Evolutionary conservation across 1,139 yeast genomes (phyloP).

Genomic region (Spathaspora sp.): DNA sequence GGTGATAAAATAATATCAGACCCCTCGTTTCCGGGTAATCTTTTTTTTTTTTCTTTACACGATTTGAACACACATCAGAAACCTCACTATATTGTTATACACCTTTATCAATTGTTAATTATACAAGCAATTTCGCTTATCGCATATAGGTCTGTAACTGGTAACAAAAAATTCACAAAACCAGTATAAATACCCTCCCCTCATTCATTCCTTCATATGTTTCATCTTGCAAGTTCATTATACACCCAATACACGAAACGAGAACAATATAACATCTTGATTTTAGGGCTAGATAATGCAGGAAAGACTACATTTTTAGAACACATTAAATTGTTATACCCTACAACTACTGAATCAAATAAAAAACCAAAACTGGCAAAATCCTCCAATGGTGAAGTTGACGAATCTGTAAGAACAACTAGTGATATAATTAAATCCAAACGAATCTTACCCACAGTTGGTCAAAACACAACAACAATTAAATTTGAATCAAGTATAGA

Average conservation of each 20-base stretch:
- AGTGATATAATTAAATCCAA: constrained; percentile 36
- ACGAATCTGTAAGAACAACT: constrained; percentile 12
- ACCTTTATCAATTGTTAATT: background rate
- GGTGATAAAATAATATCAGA: background rate
- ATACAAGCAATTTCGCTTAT: background rate
- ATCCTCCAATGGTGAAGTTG: constrained; percentile 5
- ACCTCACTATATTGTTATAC: background rate
- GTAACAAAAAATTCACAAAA: background rate
- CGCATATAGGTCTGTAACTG: background rate
- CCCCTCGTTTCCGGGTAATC: constrained; percentile 4
- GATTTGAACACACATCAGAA: background rate
- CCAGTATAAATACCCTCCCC: constrained; percentile 9
- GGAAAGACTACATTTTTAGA: constrained; percentile 75
- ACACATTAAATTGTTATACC: constrained; percentile 42
- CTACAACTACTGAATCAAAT: constrained; percentile 21
- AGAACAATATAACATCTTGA: constrained; percentile 59
- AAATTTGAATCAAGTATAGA: constrained; percentile 30
- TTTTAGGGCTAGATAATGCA: constrained; percentile 91
- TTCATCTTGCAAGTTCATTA: constrained; percentile 47
- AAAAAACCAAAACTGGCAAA: constrained; percentile 14
- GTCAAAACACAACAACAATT: constrained; percentile 62
- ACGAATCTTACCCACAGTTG: constrained; percentile 48
- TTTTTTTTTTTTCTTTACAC: background rate
- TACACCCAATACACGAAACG: constrained; percentile 49
- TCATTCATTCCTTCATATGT: constrained; percentile 32